Evolutionary conservation across 805 yeast species (phyloP).

Genomic region (Suhomyces prunicola): DNA sequence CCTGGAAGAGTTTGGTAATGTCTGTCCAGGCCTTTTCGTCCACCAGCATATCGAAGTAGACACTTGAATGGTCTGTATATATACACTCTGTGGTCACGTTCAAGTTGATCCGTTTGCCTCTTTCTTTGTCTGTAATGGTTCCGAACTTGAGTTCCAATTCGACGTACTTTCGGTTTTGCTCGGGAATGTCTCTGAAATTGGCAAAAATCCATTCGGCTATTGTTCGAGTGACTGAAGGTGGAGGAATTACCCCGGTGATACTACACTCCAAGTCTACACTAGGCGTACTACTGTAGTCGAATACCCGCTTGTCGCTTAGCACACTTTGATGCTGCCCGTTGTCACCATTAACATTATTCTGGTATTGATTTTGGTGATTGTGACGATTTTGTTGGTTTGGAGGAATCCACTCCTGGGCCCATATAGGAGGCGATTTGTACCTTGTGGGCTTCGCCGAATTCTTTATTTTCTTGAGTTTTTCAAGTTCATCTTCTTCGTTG

Average conservation of each 20-base stretch:
- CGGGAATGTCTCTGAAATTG: slow-evolving; percentile 62
- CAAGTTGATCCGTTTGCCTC: slow-evolving; percentile 59
- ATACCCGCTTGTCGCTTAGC: slow-evolving; percentile 4
- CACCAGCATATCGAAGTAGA: slow-evolving; percentile 62
- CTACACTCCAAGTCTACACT: neutral
- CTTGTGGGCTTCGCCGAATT: slow-evolving; percentile 52
- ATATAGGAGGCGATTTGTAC: slow-evolving; percentile 66
- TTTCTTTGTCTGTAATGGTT: slow-evolving; percentile 58
- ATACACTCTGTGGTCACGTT: slow-evolving; percentile 71
- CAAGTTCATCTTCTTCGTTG: slow-evolving; percentile 20
- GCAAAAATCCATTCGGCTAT: slow-evolving; percentile 91
- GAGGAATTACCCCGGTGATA: neutral
- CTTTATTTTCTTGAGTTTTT: slow-evolving; percentile 20
- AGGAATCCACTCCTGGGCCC: slow-evolving; percentile 72
- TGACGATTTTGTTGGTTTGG: slow-evolving; percentile 9
- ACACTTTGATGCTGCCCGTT: neutral
- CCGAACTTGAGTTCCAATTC: slow-evolving; percentile 80
- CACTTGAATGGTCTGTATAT: slow-evolving; percentile 52
- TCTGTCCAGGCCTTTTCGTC: slow-evolving; percentile 62
- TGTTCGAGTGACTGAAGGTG: slow-evolving; percentile 63
- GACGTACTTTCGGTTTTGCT: slow-evolving; percentile 49
- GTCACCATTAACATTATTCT: neutral
- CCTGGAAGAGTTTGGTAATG: slow-evolving; percentile 51
- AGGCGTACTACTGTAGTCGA: neutral
- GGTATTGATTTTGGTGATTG: neutral